Percentiles rank a stretch among this genome's conserved stretches.
phyloP scores from a whole-genome alignment of 495 filamentous ascomycete species.

The Aspergillus wentii region DNA sequence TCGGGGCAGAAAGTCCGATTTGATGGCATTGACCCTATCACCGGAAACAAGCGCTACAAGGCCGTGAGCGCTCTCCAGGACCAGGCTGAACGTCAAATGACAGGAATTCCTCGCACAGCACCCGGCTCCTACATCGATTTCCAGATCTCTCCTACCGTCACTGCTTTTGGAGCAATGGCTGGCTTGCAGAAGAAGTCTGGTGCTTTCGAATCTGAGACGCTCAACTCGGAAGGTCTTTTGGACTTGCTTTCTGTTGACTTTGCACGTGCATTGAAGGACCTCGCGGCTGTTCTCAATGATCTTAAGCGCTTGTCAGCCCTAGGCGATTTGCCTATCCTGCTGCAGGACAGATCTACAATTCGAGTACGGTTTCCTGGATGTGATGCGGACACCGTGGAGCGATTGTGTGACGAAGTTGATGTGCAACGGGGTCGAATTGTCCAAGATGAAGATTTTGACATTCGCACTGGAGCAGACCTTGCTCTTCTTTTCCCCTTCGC shows the following conservation, averaged over 20 bases:
- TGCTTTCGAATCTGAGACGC: slow-evolving; percentile 32
- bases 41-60: slow-evolving; percentile 74
- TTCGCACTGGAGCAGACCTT: slow-evolving; percentile 56
- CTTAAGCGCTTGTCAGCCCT: slow-evolving; percentile 68
- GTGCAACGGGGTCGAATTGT: slow-evolving; percentile 68
- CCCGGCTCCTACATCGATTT: slow-evolving; percentile 84
- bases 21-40: slow-evolving; percentile 61
- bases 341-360: slow-evolving; percentile 59
- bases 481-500: slow-evolving; percentile 85
- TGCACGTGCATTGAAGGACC: slow-evolving; percentile 76
- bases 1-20: slow-evolving; percentile 81
- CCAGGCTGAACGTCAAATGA: slow-evolving; percentile 58
- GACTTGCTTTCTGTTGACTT: slow-evolving; percentile 86
- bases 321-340: slow-evolving; percentile 76
- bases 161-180: slow-evolving; percentile 62
- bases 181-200: slow-evolving; percentile 27
- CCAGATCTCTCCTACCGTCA: slow-evolving; percentile 79
- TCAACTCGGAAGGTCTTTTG: slow-evolving; percentile 76
- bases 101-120: slow-evolving; percentile 43
- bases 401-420: slow-evolving; percentile 81
- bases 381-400: slow-evolving; percentile 76
- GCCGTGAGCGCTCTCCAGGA: slow-evolving; percentile 65
- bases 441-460: slow-evolving; percentile 73
- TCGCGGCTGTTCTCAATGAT: slow-evolving; percentile 74
- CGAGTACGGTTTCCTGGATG: slow-evolving; percentile 88